Conservation (phyloP, 1,284 basidiomycete genomes). For the Bjerkandera adusta region DNA sequence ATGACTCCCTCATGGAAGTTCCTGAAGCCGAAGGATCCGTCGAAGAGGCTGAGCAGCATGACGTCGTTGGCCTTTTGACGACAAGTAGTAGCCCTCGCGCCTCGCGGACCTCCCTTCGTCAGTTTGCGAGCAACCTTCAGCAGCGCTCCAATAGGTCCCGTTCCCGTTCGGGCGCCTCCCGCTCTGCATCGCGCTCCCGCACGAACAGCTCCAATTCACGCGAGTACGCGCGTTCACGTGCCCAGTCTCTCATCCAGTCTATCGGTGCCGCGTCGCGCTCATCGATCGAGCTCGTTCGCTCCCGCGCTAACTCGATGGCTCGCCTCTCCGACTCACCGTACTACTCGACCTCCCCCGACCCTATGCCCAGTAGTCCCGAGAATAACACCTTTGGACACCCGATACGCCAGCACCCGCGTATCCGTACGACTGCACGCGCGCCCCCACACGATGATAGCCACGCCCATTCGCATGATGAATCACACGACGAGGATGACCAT, state of each 20-base stretch:
- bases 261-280: slow-evolving; percentile 60
- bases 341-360: slow-evolving; percentile 44
- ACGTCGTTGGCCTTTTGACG: slow-evolving; percentile 63
- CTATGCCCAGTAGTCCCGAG: slow-evolving; percentile 48
- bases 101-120: slow-evolving; percentile 41
- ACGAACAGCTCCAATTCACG: slow-evolving; percentile 44
- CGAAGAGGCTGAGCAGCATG: slow-evolving; percentile 65
- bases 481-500: slow-evolving; percentile 18
- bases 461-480: not conserved
- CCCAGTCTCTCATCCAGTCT: slow-evolving; percentile 63
- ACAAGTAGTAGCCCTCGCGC: slow-evolving; percentile 51
- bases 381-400: slow-evolving; percentile 73
- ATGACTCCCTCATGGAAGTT: slow-evolving; percentile 46
- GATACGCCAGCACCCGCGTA: slow-evolving; percentile 28
- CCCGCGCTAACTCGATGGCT: slow-evolving; percentile 54
- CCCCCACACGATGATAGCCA: slow-evolving; percentile 1
- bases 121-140: slow-evolving; percentile 34
- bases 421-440: slow-evolving; percentile 10
- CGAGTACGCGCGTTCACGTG: slow-evolving; percentile 45
- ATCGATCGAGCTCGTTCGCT: slow-evolving; percentile 53
- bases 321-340: slow-evolving; percentile 43
- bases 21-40: slow-evolving; percentile 52
- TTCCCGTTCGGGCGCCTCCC: slow-evolving; percentile 29
- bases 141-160: slow-evolving; percentile 29
- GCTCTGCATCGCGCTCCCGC: slow-evolving; percentile 42